phyloP scores from a whole-genome alignment of 2,329 filamentous ascomycete species.

The Penicillium sp. region DNA sequence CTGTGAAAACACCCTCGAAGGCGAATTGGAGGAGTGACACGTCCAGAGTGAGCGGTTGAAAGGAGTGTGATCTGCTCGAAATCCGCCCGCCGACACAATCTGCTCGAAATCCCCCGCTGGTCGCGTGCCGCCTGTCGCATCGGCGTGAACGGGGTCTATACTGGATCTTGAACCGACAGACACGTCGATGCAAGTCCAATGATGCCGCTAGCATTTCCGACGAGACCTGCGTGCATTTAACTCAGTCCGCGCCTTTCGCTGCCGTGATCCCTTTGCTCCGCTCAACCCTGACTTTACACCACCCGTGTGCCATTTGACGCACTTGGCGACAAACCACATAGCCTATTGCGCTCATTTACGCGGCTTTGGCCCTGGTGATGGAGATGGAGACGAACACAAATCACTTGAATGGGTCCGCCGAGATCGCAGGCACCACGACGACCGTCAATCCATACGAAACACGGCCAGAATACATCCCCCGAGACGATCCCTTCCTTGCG shows the following conservation, averaged over 20 bases:
- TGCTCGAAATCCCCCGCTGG: neutral
- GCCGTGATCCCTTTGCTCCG: neutral
- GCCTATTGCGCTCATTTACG: neutral
- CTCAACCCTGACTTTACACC: neutral
- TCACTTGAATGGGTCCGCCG: conserved; percentile 23
- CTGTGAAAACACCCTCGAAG: neutral
- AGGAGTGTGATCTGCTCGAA: neutral
- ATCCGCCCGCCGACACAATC: neutral
- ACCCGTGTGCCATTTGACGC: neutral
- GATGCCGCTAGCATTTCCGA: conserved; percentile 14
- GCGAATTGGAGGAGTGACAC: neutral
- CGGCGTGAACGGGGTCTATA: neutral
- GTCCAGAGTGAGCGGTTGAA: neutral
- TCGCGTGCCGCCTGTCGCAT: neutral
- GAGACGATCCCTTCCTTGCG: conserved; percentile 35
- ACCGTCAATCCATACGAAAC: conserved; percentile 37
- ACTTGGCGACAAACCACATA: neutral
- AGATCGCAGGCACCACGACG: conserved; percentile 6
- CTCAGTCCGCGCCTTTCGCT: conserved; percentile 15
- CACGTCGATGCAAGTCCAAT: conserved; percentile 11
- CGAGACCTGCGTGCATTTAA: conserved; percentile 17
- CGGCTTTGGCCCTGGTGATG: conserved; percentile 17
- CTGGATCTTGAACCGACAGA: neutral
- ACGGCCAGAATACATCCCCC: conserved; percentile 29
- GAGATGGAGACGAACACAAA: conserved; percentile 22